Evolutionary conservation across 148 eudicot species (phyloP), one percentile per base, ranked within the genome.

Genomic region (Nyssa sinensis): DNA sequence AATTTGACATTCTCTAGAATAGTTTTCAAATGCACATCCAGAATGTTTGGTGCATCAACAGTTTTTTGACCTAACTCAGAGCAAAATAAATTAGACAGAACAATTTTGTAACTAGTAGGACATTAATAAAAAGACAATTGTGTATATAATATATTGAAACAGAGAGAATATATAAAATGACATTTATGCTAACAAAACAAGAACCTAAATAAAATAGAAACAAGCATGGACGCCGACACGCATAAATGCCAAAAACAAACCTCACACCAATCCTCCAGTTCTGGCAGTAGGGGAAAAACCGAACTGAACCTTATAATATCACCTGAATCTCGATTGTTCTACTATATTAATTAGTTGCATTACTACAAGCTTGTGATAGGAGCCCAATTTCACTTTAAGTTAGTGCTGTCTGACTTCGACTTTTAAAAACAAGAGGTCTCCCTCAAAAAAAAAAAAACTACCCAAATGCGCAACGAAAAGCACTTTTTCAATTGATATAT

Each of bases 1-100:
- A 92, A 77, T 66, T 89, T 89, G 31, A 94, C 97, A 73, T 94
- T 88, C 82, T 90, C 97, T 17, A 94, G 82, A 66, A 90, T 85
- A 21, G 81, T 77, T 86, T 75, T 80, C 68, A 94, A 77, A 80
- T 89, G 92, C 32, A 39, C 71, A 79, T 94, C 96, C 65, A 94
- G 81, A 77, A 72, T 66, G 28, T 66, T 69, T 21, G 81, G 70
- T 29, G 86, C 44, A 21, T 64, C 77, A 41, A 59, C 62, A 29
- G 84, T 75, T 55, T 27, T 79, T 75, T 78, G 77, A 81, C 88
- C 97, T 87, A 86, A 73, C 78, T 23, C 44, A 11, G 58, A 77
- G 57, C 47, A 37, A 44, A 37, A 75, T 5, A 17, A 19, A 37
- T 27, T 35, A n/a, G 29, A 66, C 9, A 37, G 5, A 75, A 57